A percentile compares a stretch with the other conserved stretches of the same genome.
Conservation (phyloP, 2,329 filamentous ascomycete species). For the Zelopaecilomyces penicillatus region DNA sequence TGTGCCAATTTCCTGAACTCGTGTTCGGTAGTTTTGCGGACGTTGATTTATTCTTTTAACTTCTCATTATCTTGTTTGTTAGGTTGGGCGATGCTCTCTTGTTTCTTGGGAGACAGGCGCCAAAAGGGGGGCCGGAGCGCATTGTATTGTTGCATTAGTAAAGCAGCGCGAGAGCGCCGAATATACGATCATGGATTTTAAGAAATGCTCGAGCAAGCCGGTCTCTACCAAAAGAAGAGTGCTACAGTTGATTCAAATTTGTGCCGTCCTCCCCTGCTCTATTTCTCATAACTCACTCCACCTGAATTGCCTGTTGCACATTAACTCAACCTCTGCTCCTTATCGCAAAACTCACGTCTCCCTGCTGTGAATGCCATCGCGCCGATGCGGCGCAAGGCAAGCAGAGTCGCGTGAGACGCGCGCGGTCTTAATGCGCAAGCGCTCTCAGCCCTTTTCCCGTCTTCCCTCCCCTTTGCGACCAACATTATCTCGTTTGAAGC, state of each 20-base stretch:
- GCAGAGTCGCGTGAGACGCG: too few relatives aligned
- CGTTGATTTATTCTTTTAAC: slow-evolving; percentile 6
- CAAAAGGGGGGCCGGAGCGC: not conserved
- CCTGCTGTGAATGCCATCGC: too few relatives aligned
- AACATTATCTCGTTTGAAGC: not conserved
- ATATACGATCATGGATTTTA: not conserved
- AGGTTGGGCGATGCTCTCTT: not conserved
- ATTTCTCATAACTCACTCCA: too few relatives aligned
- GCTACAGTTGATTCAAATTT: too few relatives aligned
- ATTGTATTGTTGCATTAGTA: too few relatives aligned
- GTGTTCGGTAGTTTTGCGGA: slow-evolving; percentile 7
- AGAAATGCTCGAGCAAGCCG: too few relatives aligned
- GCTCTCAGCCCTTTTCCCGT: not conserved
- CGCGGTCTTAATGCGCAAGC: not conserved
- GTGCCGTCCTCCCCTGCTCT: too few relatives aligned
- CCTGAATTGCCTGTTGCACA: too few relatives aligned
- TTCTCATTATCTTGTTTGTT: not conserved
- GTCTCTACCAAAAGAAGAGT: too few relatives aligned
- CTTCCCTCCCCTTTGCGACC: not conserved
- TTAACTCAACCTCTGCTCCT: too few relatives aligned
- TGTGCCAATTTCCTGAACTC: slow-evolving; percentile 9
- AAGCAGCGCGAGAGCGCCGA: slow-evolving; percentile 1
- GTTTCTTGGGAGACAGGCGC: not conserved
- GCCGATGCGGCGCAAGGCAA: too few relatives aligned
- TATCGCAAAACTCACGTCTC: too few relatives aligned